Evolutionary conservation across 2,329 filamentous ascomycete species (phyloP).

Genomic region (Ceratocystis diversiconidia): DNA sequence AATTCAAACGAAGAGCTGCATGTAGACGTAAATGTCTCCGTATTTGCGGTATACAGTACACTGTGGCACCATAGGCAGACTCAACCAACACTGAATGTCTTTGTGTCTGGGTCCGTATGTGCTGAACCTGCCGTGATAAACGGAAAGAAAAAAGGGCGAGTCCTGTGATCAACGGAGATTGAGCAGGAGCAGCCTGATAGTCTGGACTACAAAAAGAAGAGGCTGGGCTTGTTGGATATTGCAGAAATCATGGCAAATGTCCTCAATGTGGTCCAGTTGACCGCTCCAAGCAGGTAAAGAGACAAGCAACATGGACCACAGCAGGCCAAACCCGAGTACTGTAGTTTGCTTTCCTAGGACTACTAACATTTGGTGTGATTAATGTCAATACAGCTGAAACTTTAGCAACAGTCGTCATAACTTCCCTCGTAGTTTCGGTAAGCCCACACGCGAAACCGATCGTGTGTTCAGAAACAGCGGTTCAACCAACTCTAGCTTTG

Average conservation of each 20-base stretch:
- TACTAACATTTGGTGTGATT: neutral
- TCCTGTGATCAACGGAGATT: neutral
- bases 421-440: neutral
- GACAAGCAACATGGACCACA: too few species aligned
- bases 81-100: neutral
- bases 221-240: neutral
- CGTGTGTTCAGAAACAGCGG: constrained; percentile 1
- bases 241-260: neutral
- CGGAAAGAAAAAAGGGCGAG: neutral
- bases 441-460: neutral
- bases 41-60: neutral
- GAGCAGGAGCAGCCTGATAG: neutral
- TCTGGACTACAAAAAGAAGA: neutral
- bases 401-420: neutral
- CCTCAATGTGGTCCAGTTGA: too few species aligned
- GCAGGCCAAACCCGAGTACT: too few species aligned
- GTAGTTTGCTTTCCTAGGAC: too few species aligned
- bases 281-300: too few species aligned
- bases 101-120: constrained; percentile 1
- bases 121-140: neutral
- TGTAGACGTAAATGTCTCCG: constrained; percentile 1
- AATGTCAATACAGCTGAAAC: neutral
- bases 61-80: neutral
- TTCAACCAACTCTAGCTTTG: neutral
- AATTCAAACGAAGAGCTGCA: neutral